Percentiles rank a stretch among this genome's conserved stretches.
phyloP scores from a whole-genome alignment of 257 asterid genomes.

The Solanum piurae region DNA sequence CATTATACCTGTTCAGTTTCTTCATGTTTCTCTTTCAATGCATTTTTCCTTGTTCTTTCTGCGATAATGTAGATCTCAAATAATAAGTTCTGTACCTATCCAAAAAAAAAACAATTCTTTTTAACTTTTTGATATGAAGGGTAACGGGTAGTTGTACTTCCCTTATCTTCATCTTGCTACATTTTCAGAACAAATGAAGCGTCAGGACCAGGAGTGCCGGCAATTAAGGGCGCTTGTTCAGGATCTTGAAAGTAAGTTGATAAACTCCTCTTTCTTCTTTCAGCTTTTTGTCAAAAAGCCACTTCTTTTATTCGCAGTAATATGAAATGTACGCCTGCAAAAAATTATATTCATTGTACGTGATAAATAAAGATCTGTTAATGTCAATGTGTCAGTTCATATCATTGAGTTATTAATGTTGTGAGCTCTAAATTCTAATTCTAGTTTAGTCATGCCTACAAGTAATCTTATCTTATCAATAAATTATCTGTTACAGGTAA shows the following conservation, averaged over 20 bases:
- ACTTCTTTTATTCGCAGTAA: background rate
- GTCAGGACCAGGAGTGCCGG: conserved; percentile 57
- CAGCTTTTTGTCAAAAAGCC: conserved; percentile 2
- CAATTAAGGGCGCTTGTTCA: conserved; percentile 80
- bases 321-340: background rate
- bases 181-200: conserved; percentile 66
- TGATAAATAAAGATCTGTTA: background rate
- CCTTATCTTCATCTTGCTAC: conserved; percentile 8
- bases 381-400: background rate
- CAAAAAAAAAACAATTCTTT: background rate
- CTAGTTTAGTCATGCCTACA: background rate
- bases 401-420: background rate
- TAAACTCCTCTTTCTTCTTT: conserved; percentile 2
- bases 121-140: background rate
- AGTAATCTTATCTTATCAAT: background rate
- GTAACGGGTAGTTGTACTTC: background rate
- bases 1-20: background rate
- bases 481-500: conserved; percentile 49
- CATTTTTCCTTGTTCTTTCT: background rate
- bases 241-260: conserved; percentile 70
- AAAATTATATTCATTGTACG: background rate
- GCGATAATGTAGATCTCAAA: background rate
- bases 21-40: background rate
- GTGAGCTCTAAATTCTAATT: background rate
- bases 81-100: background rate